phyloP scores from a whole-genome alignment of 495 filamentous ascomycete genomes.

The Aspergillus campestris region DNA sequence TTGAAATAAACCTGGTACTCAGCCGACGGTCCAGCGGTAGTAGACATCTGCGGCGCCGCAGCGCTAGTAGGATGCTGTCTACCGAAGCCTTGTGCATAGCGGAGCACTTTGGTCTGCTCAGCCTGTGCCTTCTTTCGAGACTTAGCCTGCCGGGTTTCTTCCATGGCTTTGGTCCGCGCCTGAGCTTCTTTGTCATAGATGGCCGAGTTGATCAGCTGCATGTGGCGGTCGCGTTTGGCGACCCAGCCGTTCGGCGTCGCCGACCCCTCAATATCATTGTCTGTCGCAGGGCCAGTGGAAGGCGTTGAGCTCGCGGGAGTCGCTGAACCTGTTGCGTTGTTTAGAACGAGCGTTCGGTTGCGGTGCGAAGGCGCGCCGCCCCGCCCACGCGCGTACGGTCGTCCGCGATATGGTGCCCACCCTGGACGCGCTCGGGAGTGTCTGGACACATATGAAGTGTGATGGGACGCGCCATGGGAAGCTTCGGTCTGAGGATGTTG shows the following conservation, averaged over 20 bases:
- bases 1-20: slow-evolving; percentile 64
- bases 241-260: slow-evolving; percentile 54
- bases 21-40: slow-evolving; percentile 21
- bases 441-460: slow-evolving; percentile 29
- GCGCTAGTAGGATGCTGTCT: slow-evolving; percentile 23
- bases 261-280: slow-evolving; percentile 24
- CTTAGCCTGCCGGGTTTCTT: slow-evolving; percentile 58
- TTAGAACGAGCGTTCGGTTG: slow-evolving; percentile 67
- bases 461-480: slow-evolving; percentile 16
- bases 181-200: slow-evolving; percentile 71
- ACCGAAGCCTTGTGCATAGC: slow-evolving; percentile 30
- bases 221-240: slow-evolving; percentile 70
- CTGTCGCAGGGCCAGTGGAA: slow-evolving; percentile 28
- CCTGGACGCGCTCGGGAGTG: slow-evolving; percentile 36
- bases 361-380: slow-evolving; percentile 43
- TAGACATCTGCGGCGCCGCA: slow-evolving; percentile 28
- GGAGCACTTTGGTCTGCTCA: slow-evolving; percentile 50
- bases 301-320: slow-evolving; percentile 16
- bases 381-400: slow-evolving; percentile 37
- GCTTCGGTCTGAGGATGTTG: slow-evolving; percentile 36
- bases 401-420: slow-evolving; percentile 38
- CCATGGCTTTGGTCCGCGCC: slow-evolving; percentile 64
- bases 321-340: slow-evolving; percentile 36
- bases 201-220: slow-evolving; percentile 80
- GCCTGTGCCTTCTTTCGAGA: slow-evolving; percentile 49